These are phyloP conservation scores for Rhodomyrtus tomentosa DNA, from an alignment of 345 rosid species.

Conservation along the genomic window DNA sequence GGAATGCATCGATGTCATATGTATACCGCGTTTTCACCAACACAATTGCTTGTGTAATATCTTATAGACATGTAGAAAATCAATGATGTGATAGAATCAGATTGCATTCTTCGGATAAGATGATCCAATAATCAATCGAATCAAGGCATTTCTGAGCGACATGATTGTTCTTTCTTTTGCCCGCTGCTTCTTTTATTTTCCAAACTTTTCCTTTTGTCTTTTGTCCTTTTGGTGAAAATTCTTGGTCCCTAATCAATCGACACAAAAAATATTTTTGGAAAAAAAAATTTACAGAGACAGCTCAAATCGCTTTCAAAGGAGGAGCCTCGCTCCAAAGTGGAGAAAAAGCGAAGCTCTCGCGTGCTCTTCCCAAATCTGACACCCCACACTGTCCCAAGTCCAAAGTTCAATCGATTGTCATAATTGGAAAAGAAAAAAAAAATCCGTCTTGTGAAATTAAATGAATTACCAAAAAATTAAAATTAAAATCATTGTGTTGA, in stretches of 20 bases:
- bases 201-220: not conserved
- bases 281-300: not conserved
- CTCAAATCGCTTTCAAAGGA: not conserved
- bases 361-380: conserved; percentile 9
- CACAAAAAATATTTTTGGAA: not conserved
- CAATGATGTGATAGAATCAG: not conserved
- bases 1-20: not conserved
- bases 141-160: not conserved
- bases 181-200: not conserved
- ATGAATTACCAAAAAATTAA: too few relatives aligned
- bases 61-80: not conserved
- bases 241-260: not conserved
- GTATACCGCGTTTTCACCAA: not conserved
- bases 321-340: not conserved
- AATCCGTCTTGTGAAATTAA: too few relatives aligned
- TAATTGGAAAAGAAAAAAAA: not conserved
- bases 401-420: conserved; percentile 4
- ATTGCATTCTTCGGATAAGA: not conserved
- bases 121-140: not conserved
- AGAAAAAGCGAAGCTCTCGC: not conserved
- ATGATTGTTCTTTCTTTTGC: not conserved
- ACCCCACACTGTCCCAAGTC: conserved; percentile 2
- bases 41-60: not conserved
- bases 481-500: not conserved
- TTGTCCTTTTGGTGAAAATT: not conserved